phyloP scores from a whole-genome alignment of 768 basidiomycete genomes.

The Tulasnella sp. region DNA sequence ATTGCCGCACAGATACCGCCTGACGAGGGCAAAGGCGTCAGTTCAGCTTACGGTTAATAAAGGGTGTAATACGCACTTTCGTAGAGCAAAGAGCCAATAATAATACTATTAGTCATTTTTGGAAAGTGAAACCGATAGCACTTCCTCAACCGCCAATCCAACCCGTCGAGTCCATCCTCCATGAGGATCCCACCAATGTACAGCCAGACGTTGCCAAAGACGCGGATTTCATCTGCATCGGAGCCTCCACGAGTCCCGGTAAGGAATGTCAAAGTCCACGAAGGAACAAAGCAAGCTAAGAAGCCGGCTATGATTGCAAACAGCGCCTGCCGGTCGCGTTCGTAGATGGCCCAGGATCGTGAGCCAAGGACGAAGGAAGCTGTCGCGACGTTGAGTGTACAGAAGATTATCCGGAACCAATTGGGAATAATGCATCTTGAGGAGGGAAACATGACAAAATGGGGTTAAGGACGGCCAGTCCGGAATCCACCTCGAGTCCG shows the following conservation, averaged over 20 bases:
- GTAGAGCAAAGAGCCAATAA: not conserved
- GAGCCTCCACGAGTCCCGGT: not conserved
- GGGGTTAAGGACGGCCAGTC: not conserved
- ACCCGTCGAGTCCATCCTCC: not conserved
- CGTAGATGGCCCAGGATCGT: slow-evolving; percentile 5
- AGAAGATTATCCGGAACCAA: not conserved
- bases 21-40: not conserved
- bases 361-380: not conserved
- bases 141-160: not conserved
- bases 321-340: not conserved
- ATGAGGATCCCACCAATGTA: not conserved
- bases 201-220: not conserved
- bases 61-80: not conserved
- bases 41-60: not conserved
- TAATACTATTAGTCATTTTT: not conserved
- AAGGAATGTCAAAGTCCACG: not conserved
- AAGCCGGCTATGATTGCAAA: not conserved
- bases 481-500: not conserved
- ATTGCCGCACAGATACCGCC: not conserved
- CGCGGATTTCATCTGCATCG: not conserved
- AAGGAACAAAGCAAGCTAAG: slow-evolving; percentile 1
- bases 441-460: not conserved
- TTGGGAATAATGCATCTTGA: not conserved
- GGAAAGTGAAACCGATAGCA: not conserved
- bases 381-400: not conserved